Conservation (phyloP, 805 yeast genomes). For the Ogataea corticis region DNA sequence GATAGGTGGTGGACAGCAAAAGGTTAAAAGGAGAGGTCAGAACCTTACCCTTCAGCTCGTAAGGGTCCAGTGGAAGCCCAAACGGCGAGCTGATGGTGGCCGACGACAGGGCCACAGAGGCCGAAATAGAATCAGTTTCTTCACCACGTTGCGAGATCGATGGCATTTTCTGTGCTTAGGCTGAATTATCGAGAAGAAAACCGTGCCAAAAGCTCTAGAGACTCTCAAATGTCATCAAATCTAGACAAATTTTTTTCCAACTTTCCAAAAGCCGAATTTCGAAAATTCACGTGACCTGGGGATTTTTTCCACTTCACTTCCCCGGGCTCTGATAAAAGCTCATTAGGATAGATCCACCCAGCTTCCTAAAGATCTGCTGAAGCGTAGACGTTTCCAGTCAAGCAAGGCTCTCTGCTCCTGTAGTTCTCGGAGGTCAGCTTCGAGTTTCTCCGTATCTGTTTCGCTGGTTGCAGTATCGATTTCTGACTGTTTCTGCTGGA, state of each 20-base stretch:
- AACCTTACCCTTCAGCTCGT: slow-evolving; percentile 44
- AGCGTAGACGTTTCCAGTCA: slow-evolving; percentile 30
- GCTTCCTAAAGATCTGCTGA: slow-evolving; percentile 19
- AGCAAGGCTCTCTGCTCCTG: slow-evolving; percentile 18
- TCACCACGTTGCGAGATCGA: slow-evolving; percentile 27
- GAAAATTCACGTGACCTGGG: slow-evolving; percentile 18
- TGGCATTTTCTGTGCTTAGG: slow-evolving; percentile 19
- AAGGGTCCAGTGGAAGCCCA: slow-evolving; percentile 61
- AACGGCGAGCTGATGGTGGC: slow-evolving; percentile 53
- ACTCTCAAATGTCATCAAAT: neutral
- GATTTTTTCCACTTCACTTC: neutral
- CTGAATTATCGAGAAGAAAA: too few relatives aligned
- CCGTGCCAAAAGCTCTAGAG: neutral
- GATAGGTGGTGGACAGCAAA: slow-evolving; percentile 54
- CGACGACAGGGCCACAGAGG: slow-evolving; percentile 35
- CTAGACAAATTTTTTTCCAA: neutral
- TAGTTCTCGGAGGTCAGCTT: slow-evolving; percentile 10
- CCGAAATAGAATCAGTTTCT: slow-evolving; percentile 24
- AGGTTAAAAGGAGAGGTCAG: slow-evolving; percentile 58
- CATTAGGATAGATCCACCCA: slow-evolving; percentile 6
- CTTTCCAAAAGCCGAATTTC: slow-evolving; percentile 9
- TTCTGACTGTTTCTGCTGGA: slow-evolving; percentile 12
- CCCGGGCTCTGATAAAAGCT: neutral
- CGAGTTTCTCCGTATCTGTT: neutral
- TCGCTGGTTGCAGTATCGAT: neutral